Evolutionary conservation across 495 filamentous ascomycete species (phyloP), one percentile per base, ranked within the genome.

Genomic region (Penicillium coprophilum): DNA sequence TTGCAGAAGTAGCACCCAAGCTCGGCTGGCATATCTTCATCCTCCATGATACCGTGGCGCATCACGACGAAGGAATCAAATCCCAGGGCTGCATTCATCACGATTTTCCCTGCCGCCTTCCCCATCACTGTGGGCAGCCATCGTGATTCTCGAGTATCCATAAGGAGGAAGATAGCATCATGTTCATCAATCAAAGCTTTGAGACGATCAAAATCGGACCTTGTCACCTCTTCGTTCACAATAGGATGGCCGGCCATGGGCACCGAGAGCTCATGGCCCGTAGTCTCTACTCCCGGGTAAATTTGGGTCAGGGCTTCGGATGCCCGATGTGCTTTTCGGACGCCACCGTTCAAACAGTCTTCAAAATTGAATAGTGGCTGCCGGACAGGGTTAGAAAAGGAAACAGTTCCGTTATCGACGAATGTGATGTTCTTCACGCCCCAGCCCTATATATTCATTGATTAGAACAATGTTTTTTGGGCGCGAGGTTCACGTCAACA

Each of bases 51-150:
- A 8, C 94, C 94, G 72, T 98, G 94, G 60, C 94, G 82, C 94
- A 98, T 97, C 32, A 96, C 91, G 17, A 98, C 91, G 68, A 90
- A 98, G 0, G 90, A 91, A 74, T 98, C 94, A 67, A 98, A 98
- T 0, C 94, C 94, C 44, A 98, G 78, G 15, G 94, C 94, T 28
- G 92, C 91, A 72, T 97, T 98, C 83, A 98, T 85, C 17, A 97
- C 92, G 50, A 97, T 89, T 71, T 98, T 98, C 28, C 88, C 88
- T 21, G 86, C 82, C 11, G 91, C 86, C 65, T 97, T 97, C 8
- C 89, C 94, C 89, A 98, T 97, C 9, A 98, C 85, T 0, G 92
- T 97, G n/a, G 94, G 94, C 46, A 98, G 73, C 94, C 94, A 98
- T 57, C 94, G 80, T 44, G 88, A 92, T 71, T 98, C 94, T 54